Conservation (phyloP, 2,329 filamentous ascomycete species). For the Fusarium oligoseptatum region DNA sequence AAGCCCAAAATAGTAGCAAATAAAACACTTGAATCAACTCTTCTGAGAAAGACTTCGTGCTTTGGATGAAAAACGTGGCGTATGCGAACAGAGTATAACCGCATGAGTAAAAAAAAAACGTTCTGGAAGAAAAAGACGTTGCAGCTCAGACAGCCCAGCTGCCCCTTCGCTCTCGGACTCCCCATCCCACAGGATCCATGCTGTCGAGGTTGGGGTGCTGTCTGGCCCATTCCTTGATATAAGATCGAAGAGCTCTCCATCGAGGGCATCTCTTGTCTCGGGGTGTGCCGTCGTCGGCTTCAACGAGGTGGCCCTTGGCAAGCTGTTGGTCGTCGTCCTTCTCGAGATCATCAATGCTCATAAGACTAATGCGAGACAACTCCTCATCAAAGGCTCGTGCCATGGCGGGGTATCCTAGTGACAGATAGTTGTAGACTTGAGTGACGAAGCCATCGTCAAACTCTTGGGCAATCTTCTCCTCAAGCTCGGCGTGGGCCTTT, state of each 20-base stretch:
- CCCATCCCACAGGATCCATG: slow-evolving; percentile 74
- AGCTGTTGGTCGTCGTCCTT: slow-evolving; percentile 74
- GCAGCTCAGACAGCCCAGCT: slow-evolving; percentile 76
- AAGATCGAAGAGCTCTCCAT: slow-evolving; percentile 86
- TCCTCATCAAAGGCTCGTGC: slow-evolving; percentile 88
- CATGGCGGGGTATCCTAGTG: slow-evolving; percentile 88
- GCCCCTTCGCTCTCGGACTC: slow-evolving; percentile 74
- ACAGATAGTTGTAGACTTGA: slow-evolving; percentile 97
- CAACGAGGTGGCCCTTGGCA: slow-evolving; percentile 80
- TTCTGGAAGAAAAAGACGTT: background rate
- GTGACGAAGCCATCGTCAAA: slow-evolving; percentile 90
- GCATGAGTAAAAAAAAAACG: background rate
- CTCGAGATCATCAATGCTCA: slow-evolving; percentile 76
- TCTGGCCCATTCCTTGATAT: slow-evolving; percentile 90
- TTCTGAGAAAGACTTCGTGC: background rate
- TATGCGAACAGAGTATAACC: slow-evolving; percentile 2
- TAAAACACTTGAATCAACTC: slow-evolving; percentile 2
- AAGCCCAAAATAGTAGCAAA: slow-evolving; percentile 6
- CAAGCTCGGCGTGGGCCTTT: slow-evolving; percentile 63
- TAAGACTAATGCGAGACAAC: slow-evolving; percentile 82
- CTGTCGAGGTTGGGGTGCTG: slow-evolving; percentile 83
- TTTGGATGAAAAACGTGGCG: background rate
- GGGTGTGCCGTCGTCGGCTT: slow-evolving; percentile 60
- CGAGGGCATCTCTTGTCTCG: slow-evolving; percentile 72
- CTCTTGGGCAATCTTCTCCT: slow-evolving; percentile 71